Base-by-base conservation (phyloP, 2,329 filamentous ascomycete genomes). In the Aureobasidium namibiae region DNA sequence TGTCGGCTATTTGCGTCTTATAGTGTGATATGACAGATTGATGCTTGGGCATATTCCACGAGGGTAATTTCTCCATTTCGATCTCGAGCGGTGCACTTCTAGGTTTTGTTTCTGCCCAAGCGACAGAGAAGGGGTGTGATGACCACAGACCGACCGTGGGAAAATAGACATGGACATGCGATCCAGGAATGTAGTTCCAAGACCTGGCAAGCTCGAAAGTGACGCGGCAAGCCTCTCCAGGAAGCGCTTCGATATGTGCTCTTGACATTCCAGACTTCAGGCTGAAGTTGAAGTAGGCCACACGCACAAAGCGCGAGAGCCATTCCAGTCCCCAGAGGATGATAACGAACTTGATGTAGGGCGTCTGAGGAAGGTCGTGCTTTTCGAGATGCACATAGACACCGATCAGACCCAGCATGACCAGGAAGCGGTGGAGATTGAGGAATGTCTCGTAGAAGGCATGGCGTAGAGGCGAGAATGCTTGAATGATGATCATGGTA, bases 391-490 rank as follows among this genome's bases (percentile, higher is more conserved):
- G 94, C 38, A 92, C 77, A 81, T 86, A 94, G 9, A 92, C 85
- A 67, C 85, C 86, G 60, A 82, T 78, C 53, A 96, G 82, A 49
- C 79, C 77, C 57, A 89, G 69, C 36, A 87, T 72, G 39, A 86
- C 90, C 53, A 95, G 76, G 38, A 89, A 72, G 65, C 95, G 91
- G 75, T 97, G 94, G 31, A 87, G 74, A 70, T 89, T 90, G 66
- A 97, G 81, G 76, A 99, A 99, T 1, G 90, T 95, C 76, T 99
- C 94, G 76, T 99, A 99, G 71, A 96, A 96, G 39, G 92, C 91
- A 73, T 96, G 92, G 62, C 94, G 86, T 54, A 99, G 70, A 0
- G 91, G 87, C 2, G 90, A 92, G 57, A 88, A 76, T 10, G 90
- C 87, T 29, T 87, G 77, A 54, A 95, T 67, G 57, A 88, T 68